Percentiles rank a stretch among this genome's conserved stretches.
These are phyloP conservation scores for Drechslerella coelobrocha DNA, from an alignment of 2,329 filamentous ascomycete genomes.

Conservation along the genomic window DNA sequence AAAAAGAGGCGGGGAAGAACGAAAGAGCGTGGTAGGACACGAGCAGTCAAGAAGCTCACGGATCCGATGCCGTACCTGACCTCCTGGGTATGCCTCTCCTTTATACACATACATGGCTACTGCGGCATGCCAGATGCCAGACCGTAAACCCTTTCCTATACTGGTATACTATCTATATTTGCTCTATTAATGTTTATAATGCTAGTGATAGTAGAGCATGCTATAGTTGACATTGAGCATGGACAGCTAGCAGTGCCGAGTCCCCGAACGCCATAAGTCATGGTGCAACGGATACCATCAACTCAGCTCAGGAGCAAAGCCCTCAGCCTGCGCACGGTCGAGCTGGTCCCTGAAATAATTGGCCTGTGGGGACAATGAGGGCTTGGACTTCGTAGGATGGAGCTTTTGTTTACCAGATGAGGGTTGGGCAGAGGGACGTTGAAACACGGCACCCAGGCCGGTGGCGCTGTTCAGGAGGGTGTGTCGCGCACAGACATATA, in stretches of 20 bases:
- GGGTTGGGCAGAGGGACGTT: not conserved
- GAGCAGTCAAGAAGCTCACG: not conserved
- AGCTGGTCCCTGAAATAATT: not conserved
- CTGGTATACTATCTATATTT: not conserved
- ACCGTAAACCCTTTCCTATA: not conserved
- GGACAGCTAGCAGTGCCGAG: not conserved
- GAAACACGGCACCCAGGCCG: not conserved
- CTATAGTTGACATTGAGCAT: too few relatives aligned
- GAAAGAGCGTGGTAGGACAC: not conserved
- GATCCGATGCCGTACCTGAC: too few relatives aligned
- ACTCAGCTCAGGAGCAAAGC: not conserved
- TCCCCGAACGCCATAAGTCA: not conserved
- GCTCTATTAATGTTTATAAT: not conserved
- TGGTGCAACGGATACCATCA: not conserved
- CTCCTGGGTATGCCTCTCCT: not conserved
- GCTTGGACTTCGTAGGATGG: not conserved
- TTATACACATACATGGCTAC: not conserved
- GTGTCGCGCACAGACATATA: not conserved
- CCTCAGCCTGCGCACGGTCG: not conserved
- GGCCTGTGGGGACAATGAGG: not conserved
- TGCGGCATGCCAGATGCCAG: not conserved
- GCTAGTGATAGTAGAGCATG: not conserved
- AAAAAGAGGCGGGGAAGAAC: not conserved
- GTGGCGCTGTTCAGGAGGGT: slow-evolving; percentile 1
- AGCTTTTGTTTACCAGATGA: not conserved